Evolutionary conservation across 1,284 basidiomycete genomes (phyloP).

Genomic region (Quambalaria eucalypti): DNA sequence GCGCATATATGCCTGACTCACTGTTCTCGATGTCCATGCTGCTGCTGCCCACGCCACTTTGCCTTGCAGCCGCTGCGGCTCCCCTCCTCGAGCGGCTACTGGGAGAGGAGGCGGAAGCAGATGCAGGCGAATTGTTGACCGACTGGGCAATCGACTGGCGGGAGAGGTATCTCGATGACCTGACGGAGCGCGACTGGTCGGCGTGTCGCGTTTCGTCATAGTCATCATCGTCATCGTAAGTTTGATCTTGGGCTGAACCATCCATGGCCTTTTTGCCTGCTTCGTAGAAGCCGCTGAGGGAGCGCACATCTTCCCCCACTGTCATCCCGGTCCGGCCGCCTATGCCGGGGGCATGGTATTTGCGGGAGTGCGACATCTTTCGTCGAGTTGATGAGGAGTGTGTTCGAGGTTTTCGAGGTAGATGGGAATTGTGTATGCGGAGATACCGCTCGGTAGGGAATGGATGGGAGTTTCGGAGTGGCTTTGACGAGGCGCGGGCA

Average conservation of each 20-base stretch:
- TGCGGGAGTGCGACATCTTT: background rate
- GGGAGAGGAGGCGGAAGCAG: background rate
- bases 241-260: constrained; percentile 40
- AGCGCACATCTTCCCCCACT: constrained; percentile 61
- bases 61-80: background rate
- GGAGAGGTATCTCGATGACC: too few species aligned
- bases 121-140: background rate
- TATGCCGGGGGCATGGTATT: constrained; percentile 36
- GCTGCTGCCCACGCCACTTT: constrained; percentile 10
- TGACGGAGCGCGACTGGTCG: background rate
- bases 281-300: constrained; percentile 39
- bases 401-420: constrained; percentile 43
- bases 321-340: constrained; percentile 42
- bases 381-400: constrained; percentile 44
- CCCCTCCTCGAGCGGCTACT: background rate
- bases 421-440: constrained; percentile 39
- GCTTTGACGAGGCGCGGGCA: too few species aligned
- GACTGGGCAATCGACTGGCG: too few species aligned
- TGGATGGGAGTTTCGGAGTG: background rate
- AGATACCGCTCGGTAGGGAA: constrained; percentile 10
- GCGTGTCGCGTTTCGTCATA: constrained; percentile 53
- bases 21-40: constrained; percentile 28
- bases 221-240: constrained; percentile 50
- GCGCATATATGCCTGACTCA: background rate
- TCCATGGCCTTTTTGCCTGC: constrained; percentile 42